Conservation (phyloP, 2,329 filamentous ascomycete species). For the Chrysosporium keratinophilum region DNA sequence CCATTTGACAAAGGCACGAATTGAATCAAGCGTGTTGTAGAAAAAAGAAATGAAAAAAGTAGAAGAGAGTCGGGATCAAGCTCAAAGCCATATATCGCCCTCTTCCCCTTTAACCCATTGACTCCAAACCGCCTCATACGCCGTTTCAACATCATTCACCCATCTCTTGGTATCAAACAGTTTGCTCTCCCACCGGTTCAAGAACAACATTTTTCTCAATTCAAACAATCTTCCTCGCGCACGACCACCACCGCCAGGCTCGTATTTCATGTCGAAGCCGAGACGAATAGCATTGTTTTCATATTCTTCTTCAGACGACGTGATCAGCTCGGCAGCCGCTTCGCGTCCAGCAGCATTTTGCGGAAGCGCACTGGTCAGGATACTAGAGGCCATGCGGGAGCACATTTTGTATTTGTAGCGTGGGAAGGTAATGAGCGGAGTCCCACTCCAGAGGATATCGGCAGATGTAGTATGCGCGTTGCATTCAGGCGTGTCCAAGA, state of each 20-base stretch:
- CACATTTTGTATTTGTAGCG: constrained; percentile 98
- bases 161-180: constrained; percentile 86
- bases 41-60: background rate
- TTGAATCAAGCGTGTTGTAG: background rate
- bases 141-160: constrained; percentile 79
- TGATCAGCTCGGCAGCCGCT: constrained; percentile 67
- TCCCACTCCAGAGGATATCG: constrained; percentile 92
- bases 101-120: constrained; percentile 76
- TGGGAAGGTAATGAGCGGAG: constrained; percentile 78
- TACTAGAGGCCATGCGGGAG: constrained; percentile 92
- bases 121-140: constrained; percentile 80
- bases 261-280: constrained; percentile 54
- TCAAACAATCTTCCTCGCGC: constrained; percentile 60
- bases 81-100: constrained; percentile 76
- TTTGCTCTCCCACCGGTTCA: constrained; percentile 72
- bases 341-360: constrained; percentile 54
- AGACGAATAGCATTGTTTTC: constrained; percentile 65
- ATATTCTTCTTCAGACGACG: constrained; percentile 67
- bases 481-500: constrained; percentile 94
- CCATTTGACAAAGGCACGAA: too few relatives aligned
- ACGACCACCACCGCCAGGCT: constrained; percentile 26
- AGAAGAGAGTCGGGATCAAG: background rate
- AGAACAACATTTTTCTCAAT: constrained; percentile 69
- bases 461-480: constrained; percentile 97
- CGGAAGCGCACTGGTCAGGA: constrained; percentile 79